Evolutionary conservation across 2,329 filamentous ascomycete species (phyloP), one percentile per base, ranked within the genome.

Genomic region (Ophiostoma pallidulum): DNA sequence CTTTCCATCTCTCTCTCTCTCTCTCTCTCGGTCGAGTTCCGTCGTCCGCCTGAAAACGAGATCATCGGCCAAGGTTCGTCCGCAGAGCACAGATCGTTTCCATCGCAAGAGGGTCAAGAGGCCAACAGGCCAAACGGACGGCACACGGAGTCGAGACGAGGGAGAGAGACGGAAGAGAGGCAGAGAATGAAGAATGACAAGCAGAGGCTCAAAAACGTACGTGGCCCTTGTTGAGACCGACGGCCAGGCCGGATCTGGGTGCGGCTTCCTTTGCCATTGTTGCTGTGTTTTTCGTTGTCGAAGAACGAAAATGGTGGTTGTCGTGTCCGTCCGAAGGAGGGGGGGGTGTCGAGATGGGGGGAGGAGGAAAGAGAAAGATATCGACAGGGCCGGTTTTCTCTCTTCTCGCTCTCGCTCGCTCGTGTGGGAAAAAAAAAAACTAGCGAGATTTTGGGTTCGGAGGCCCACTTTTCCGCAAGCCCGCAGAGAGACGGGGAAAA

Each of bases 261-360:
- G 73, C 68, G 54, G 71, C 66, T 69, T 79, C 76, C 68, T 75
- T 76, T 62, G 75, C 76, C 77, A 80, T 81, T 64, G 62, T 47
- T 24, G 22, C 32, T 37, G 24, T 3, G n/a, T n/a, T n/a, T n/a
- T n/a, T 26, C 10, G 41, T 49, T 49, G 40, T 38, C 26, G 41
- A 22, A 32, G 10, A 13, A 13, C 18, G n/a, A 39, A 24, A 45
- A 37, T 60, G 55, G 45, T 51, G 50, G 58, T 59, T 57, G 57
- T 54, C 54, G 59, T 55, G n/a, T 61, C 58, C 54, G 57, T 47
- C 20, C n/a, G n/a, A n/a, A n/a, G n/a, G n/a, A n/a, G n/a, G n/a
- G 42, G 42, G 20, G 51, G 45, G 50, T 38, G 53, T 53, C 50
- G 54, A 47, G 40, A 36, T 37, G 14, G 31, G 8, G 33, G 38